These are phyloP conservation scores for Emergomyces orientalis DNA, from an alignment of 2,329 filamentous ascomycete species.

Conservation along the genomic window DNA sequence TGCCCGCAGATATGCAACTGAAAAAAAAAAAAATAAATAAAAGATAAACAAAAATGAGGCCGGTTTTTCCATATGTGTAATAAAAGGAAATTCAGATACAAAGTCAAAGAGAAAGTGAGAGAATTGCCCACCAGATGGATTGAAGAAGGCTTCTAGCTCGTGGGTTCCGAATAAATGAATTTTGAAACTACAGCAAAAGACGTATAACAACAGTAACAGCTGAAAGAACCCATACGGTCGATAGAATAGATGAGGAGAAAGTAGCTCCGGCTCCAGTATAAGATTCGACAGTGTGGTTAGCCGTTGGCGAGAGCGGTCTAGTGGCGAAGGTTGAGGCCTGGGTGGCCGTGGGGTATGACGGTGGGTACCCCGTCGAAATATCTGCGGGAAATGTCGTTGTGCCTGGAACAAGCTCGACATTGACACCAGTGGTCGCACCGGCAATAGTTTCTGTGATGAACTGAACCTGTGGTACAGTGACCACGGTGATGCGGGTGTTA, in stretches of 20 bases:
- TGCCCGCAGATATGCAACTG: neutral
- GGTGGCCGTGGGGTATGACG: slow-evolving; percentile 12
- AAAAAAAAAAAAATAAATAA: neutral
- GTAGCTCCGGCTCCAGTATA: slow-evolving; percentile 15
- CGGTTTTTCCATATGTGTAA: neutral
- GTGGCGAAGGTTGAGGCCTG: slow-evolving; percentile 16
- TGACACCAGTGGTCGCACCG: slow-evolving; percentile 18
- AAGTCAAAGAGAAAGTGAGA: neutral
- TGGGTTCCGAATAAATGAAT: neutral
- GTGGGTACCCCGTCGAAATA: slow-evolving; percentile 14
- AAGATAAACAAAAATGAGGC: neutral
- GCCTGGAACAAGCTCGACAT: slow-evolving; percentile 27
- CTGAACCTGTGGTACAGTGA: slow-evolving; percentile 39
- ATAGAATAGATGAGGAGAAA: slow-evolving; percentile 10
- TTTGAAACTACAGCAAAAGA: slow-evolving; percentile 11
- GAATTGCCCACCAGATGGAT: neutral
- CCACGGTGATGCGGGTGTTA: slow-evolving; percentile 26
- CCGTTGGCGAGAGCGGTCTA: slow-evolving; percentile 12
- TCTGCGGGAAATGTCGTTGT: slow-evolving; percentile 11
- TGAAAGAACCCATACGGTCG: slow-evolving; percentile 11
- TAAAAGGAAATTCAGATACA: neutral
- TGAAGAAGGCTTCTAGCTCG: no score
- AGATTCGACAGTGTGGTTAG: slow-evolving; percentile 6
- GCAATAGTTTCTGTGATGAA: slow-evolving; percentile 29
- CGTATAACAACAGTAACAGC: slow-evolving; percentile 8